Percentiles rank a stretch among this genome's conserved stretches.
phyloP scores from a whole-genome alignment of 1,284 basidiomycete species.

The Phlebopus sp. region DNA sequence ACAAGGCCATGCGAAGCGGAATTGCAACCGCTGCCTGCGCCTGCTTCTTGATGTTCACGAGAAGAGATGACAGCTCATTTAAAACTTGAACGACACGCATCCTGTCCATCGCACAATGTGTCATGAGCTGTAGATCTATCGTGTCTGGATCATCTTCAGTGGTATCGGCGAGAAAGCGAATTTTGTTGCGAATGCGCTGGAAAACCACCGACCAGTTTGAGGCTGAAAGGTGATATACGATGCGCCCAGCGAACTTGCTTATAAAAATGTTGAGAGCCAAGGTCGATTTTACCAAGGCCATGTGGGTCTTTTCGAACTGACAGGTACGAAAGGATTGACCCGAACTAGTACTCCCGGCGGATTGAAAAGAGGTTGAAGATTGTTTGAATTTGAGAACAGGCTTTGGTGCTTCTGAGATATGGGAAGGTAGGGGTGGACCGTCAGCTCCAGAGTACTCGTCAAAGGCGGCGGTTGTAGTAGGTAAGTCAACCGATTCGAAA shows the following conservation, averaged over 20 bases:
- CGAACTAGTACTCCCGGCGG: conserved; percentile 20
- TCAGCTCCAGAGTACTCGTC: conserved; percentile 19
- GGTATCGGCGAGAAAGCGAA: conserved; percentile 58
- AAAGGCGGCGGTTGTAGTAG: conserved; percentile 27
- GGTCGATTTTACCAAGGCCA: conserved; percentile 56
- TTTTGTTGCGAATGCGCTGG: conserved; percentile 69
- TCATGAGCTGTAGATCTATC: conserved; percentile 73
- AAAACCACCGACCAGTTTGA: conserved; percentile 88
- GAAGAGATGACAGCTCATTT: conserved; percentile 78
- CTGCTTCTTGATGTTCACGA: conserved; percentile 81
- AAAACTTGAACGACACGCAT: conserved; percentile 63
- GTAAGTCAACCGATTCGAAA: conserved; percentile 56
- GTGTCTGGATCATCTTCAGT: conserved; percentile 59
- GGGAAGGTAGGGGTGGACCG: conserved; percentile 29
- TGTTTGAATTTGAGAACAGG: conserved; percentile 30
- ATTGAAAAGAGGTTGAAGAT: conserved; percentile 36
- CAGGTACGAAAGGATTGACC: conserved; percentile 35
- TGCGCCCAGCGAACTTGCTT: conserved; percentile 68
- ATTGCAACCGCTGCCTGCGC: conserved; percentile 73
- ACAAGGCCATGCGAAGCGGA: conserved; percentile 78
- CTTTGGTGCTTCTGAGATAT: conserved; percentile 30
- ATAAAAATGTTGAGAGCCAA: conserved; percentile 60
- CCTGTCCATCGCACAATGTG: conserved; percentile 68
- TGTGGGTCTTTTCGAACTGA: conserved; percentile 66
- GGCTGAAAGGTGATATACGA: conserved; percentile 86